Evolutionary conservation across 306 rosid genomes (phyloP).

Genomic region (Arachis stenosperma): DNA sequence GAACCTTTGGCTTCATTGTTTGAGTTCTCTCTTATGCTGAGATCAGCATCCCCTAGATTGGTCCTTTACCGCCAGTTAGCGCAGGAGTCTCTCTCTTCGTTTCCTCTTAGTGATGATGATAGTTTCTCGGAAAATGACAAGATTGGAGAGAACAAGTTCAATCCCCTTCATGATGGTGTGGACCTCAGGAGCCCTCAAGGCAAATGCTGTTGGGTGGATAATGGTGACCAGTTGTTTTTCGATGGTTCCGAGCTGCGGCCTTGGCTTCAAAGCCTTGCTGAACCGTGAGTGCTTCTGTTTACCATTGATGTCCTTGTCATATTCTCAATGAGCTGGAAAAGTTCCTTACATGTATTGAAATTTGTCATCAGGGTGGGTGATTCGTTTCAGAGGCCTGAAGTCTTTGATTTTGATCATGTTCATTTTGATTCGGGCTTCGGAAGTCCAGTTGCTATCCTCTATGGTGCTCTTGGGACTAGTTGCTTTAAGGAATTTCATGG

Average conservation of each 20-base stretch:
- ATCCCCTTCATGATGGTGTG: conserved; percentile 52
- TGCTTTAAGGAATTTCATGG: conserved; percentile 87
- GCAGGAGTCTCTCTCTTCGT: conserved; percentile 78
- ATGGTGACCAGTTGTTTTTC: conserved; percentile 68
- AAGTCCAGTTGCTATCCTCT: conserved; percentile 79
- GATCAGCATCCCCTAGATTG: conserved; percentile 89
- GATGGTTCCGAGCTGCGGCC: conserved; percentile 54
- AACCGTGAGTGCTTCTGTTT: conserved; percentile 51
- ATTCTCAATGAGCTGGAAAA: neutral
- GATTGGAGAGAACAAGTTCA: conserved; percentile 43
- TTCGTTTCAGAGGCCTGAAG: conserved; percentile 71
- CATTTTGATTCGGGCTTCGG: conserved; percentile 68
- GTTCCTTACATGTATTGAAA: conserved; percentile 5
- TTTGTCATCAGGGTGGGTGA: conserved; percentile 54
- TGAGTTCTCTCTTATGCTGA: conserved; percentile 79
- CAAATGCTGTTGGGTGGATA: conserved; percentile 92
- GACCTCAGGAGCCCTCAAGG: conserved; percentile 59
- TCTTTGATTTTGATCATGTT: conserved; percentile 92
- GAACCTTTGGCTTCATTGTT: conserved; percentile 78
- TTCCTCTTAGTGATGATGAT: conserved; percentile 64
- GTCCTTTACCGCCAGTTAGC: conserved; percentile 85
- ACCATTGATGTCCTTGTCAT: neutral
- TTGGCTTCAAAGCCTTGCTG: conserved; percentile 59
- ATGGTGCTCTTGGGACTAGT: conserved; percentile 86
- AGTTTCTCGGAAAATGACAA: conserved; percentile 39